Evolutionary conservation across 2,329 filamentous ascomycete species (phyloP).

Genomic region (Fusarium sp.): DNA sequence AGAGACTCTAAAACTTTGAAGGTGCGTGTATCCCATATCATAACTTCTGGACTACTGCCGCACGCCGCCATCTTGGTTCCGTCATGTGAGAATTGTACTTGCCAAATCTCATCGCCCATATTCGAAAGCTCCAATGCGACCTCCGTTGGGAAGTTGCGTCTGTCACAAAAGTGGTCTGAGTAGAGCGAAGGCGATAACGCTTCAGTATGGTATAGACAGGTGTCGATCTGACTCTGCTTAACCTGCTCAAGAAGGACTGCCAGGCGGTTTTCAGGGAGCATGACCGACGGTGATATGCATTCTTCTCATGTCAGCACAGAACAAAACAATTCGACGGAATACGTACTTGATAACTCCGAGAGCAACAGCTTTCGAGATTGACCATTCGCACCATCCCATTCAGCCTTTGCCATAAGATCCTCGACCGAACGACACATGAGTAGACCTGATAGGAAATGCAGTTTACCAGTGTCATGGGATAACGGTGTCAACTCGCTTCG

Average conservation of each 20-base stretch:
- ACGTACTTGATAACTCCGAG: conserved; percentile 82
- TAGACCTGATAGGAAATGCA: conserved; percentile 86
- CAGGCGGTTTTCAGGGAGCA: conserved; percentile 92
- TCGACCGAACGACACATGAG: conserved; percentile 87
- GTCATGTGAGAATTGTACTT: conserved; percentile 87
- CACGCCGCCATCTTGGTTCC: conserved; percentile 84
- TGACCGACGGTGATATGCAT: conserved; percentile 93
- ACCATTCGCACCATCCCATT: conserved; percentile 84
- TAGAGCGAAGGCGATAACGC: conserved; percentile 82
- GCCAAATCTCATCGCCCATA: conserved; percentile 88
- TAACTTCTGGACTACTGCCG: conserved; percentile 75
- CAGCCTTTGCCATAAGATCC: conserved; percentile 77
- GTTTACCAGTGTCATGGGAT: conserved; percentile 76
- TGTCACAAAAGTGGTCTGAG: conserved; percentile 85
- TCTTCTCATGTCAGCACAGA: conserved; percentile 59
- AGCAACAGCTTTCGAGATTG: conserved; percentile 78
- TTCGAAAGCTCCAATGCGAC: conserved; percentile 74
- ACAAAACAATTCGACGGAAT: not conserved
- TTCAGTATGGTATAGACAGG: conserved; percentile 89
- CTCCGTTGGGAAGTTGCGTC: conserved; percentile 78
- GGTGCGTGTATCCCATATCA: conserved; percentile 81
- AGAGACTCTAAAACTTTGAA: conserved; percentile 72
- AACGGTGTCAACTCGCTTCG: conserved; percentile 88
- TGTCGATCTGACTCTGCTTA: conserved; percentile 82
- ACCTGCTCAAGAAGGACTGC: conserved; percentile 83